Conservation (phyloP, 1,284 basidiomycete species). For the Cutaneotrichosporon sp. region DNA sequence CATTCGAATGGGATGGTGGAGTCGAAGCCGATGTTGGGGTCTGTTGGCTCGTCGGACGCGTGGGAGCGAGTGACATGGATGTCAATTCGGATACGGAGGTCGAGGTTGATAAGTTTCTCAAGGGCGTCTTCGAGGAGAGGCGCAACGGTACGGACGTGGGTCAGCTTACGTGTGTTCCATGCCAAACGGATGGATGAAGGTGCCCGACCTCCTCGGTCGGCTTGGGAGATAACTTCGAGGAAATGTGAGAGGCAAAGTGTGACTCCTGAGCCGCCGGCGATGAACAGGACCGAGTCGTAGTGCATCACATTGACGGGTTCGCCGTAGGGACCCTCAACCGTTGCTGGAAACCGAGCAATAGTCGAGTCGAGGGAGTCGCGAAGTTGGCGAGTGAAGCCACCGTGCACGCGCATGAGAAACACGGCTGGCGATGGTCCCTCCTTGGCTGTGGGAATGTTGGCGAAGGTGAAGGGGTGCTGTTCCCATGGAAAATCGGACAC, state of each 20-base stretch:
- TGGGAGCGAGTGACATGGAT: conserved; percentile 26
- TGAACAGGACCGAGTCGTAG: conserved; percentile 39
- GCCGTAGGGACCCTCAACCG: conserved; percentile 49
- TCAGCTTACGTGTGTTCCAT: conserved; percentile 33
- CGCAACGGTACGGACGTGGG: conserved; percentile 9
- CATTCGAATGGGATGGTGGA: not conserved
- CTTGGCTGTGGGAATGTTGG: conserved; percentile 27
- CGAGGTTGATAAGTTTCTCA: not conserved
- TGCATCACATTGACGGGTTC: conserved; percentile 22
- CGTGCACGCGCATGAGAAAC: conserved; percentile 23
- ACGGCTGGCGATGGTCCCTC: conserved; percentile 5
- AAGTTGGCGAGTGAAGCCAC: conserved; percentile 40
- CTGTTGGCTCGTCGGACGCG: conserved; percentile 15
- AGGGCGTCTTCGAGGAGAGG: conserved; percentile 12
- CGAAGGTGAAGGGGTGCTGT: conserved; percentile 48
- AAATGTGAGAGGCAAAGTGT: conserved; percentile 41
- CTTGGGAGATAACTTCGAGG: conserved; percentile 31
- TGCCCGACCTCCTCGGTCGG: conserved; percentile 21
- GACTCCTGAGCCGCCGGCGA: conserved; percentile 48
- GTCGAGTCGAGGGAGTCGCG: conserved; percentile 12
- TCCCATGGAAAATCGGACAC: conserved; percentile 44
- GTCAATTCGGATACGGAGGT: conserved; percentile 20
- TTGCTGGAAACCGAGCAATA: conserved; percentile 28
- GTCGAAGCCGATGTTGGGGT: not conserved
- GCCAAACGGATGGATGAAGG: conserved; percentile 34